Evolutionary conservation across 1,284 basidiomycete species (phyloP).

Genomic region (Austroboletus niveus): DNA sequence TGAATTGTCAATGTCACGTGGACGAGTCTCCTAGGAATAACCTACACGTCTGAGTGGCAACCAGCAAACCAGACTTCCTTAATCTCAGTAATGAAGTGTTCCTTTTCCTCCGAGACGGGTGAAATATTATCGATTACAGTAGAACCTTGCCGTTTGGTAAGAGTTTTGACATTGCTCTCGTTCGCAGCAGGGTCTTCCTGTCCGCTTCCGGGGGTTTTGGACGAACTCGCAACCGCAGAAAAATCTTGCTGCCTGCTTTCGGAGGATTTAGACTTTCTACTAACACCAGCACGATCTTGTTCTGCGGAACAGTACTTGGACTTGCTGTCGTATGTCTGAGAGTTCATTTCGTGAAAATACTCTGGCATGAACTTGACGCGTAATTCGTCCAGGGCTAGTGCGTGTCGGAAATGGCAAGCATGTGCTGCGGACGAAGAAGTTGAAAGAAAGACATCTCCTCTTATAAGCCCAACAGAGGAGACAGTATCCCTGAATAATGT

Average conservation of each 20-base stretch:
- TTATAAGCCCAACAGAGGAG: conserved; percentile 30
- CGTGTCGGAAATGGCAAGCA: conserved; percentile 26
- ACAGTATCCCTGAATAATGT: conserved; percentile 22
- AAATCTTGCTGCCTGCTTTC: too few species aligned
- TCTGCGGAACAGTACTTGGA: neutral
- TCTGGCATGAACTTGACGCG: conserved; percentile 39
- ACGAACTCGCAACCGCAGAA: too few species aligned
- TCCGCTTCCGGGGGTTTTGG: too few species aligned
- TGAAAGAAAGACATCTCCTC: conserved; percentile 20
- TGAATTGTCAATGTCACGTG: neutral
- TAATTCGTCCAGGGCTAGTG: conserved; percentile 33
- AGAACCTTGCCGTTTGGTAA: neutral
- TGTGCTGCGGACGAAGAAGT: conserved; percentile 18
- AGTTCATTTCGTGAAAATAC: conserved; percentile 21
- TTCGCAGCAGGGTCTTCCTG: too few species aligned
- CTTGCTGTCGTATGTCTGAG: neutral
- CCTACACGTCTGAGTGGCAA: conserved; percentile 30
- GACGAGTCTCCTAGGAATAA: neutral
- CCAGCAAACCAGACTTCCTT: conserved; percentile 31
- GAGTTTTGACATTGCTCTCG: too few species aligned
- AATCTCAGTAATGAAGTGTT: conserved; percentile 3
- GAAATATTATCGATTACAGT: neutral
- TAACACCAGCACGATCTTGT: neutral
- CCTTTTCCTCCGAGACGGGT: neutral
- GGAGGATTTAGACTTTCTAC: too few species aligned